Base-by-base conservation (phyloP, 345 rosid genomes). In the Eucalyptus polyanthemos region DNA sequence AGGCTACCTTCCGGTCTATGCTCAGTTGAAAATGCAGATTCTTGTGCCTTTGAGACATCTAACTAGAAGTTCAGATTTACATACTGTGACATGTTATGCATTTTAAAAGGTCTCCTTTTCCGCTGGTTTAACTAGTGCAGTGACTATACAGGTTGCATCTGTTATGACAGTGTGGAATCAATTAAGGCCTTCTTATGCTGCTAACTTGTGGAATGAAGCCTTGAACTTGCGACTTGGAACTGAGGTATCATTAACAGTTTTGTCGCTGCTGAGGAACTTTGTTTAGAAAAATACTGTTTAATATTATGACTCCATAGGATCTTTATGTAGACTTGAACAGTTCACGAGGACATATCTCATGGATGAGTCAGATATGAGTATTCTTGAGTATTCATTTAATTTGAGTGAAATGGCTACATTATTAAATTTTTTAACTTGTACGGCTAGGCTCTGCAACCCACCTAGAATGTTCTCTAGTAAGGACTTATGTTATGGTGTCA, bases 201-300 rank as follows among this genome's bases (percentile, higher is more conserved):
- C 98, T 87, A 96, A 97, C 90, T 92, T 97, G 95, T 97, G 99
- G 99, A 97, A 95, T 86, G 99, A 98, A 93, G 99, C 98, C 67
- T 92, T 98, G 92, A 98, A 98, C 93, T 95, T 93, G 93, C 94
- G 99, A 89, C 99, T 98, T 49, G 99, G 99, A 89, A 98, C 98
- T 67, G 54, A 96, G 95, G 99, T 97, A 92, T 87, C 51, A 13
- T 81, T n/a, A 40, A 76, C 85, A 76, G 29, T 40, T 40, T 76
- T 40, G 44, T 72, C 2, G 4, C 85, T 76, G 85, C 85, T 22
- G 29, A 76, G 47, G 85, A 76, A 40, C 85, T 40, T 76, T 16
- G 47, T 76, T 21, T 76, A 76, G 85, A 76, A 40, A 76, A 44
- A 6, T 76, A 76, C 29, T 21, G 47, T 76, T 76, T 76, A 76